Evolutionary conservation across 225 moss, liverwort and hornwort genomes (phyloP).

Genomic region (Polytrichum commune): DNA sequence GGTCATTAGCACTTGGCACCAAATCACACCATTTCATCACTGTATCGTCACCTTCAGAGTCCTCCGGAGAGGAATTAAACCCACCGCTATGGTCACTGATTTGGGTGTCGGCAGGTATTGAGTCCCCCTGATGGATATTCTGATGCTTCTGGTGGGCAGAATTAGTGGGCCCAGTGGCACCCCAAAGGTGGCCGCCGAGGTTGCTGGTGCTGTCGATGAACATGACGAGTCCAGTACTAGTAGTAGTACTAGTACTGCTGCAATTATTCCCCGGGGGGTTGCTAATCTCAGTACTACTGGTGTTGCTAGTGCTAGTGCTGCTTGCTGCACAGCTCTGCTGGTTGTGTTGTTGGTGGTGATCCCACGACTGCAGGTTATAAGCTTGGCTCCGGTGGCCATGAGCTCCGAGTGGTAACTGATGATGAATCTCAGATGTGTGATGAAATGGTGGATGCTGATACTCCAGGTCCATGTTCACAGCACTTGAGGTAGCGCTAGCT

Average conservation of each 20-base stretch:
- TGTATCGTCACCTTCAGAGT: constrained; percentile 10
- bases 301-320: constrained; percentile 44
- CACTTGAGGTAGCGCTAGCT: too few species aligned
- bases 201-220: not conserved
- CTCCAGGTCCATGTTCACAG: constrained; percentile 8
- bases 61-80: constrained; percentile 4
- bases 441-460: not conserved
- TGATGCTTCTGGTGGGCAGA: not conserved
- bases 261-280: constrained; percentile 1
- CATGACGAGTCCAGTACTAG: not conserved
- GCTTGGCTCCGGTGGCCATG: too few species aligned
- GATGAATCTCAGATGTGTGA: too few species aligned
- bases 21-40: constrained; percentile 61
- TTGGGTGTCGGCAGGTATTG: not conserved
- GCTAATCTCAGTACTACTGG: constrained; percentile 13
- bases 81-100: constrained; percentile 11
- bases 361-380: too few species aligned
- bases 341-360: not conserved
- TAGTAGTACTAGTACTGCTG: too few species aligned
- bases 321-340: constrained; percentile 27
- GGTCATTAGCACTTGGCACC: constrained; percentile 9
- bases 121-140: not conserved
- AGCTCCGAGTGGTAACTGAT: not conserved
- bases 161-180: not conserved
- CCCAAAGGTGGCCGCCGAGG: not conserved